Base-by-base conservation (phyloP, 176 grass and related monocot species). In the Miscanthus lutarioriparius region DNA sequence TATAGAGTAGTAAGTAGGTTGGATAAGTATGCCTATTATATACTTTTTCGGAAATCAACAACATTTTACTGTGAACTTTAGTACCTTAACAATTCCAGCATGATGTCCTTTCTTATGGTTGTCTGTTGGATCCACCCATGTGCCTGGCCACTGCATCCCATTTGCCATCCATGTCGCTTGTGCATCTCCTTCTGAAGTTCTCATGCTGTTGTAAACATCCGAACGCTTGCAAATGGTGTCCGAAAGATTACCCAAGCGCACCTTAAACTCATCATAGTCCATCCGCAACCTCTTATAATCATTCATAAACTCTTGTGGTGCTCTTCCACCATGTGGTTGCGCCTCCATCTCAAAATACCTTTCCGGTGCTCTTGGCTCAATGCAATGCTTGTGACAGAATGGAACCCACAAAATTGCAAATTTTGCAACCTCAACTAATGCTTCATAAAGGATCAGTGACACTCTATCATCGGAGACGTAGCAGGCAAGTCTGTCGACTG, bases 391-490 rank as follows among this genome's bases (percentile, higher is more conserved):
- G 6, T 33, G 41, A 1, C 86, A 88, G 14, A 88, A 84, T 1
- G 86, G 86, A 40, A 72, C 80, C 86, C 86, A 88, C 16, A 79
- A 3, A 8, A n/a, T 8, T 3, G 86, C 86, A 66, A 88, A 84
- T 5, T 64, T 79, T 12, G 74, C 66, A 0, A 61, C 47, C 25
- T 84, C 86, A 39, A 56, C 67, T 23, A 88, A 1, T 1, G 86
- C 86, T 45, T 88, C 86, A 0, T 83, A 83, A 10, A 14, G 19
- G 35, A 74, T 8, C 20, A 88, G 1, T 8, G 59, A 3, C 6
- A 81, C 87, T 0, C 56, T 44, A 3, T 88, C 87, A 10, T 88
- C 87, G 0, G 81, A 88, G 0, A 88, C 33, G 12, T 88, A 88
- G 20, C 87, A 84, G 1, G 59, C 2, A 11, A 20, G 35, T 27